Evolutionary conservation across 495 filamentous ascomycete species (phyloP).

Genomic region (Platismatia glauca): DNA sequence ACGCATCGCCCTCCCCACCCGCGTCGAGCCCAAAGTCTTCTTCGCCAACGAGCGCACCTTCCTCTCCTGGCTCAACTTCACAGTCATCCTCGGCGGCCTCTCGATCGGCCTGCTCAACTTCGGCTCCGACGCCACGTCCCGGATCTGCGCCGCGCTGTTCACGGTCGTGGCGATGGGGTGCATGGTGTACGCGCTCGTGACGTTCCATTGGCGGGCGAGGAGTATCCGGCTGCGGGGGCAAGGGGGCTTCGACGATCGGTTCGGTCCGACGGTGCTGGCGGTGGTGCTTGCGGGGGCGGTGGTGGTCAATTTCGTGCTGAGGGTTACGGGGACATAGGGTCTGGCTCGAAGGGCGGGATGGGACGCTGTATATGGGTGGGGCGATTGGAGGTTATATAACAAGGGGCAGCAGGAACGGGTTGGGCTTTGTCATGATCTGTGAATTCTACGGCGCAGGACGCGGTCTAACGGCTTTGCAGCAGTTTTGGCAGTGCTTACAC

Average conservation of each 20-base stretch:
- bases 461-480: not conserved
- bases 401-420: not conserved
- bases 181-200: conserved; percentile 90
- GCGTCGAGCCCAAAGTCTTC: conserved; percentile 99
- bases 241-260: conserved; percentile 91
- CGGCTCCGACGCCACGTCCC: conserved; percentile 73
- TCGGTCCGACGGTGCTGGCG: conserved; percentile 83
- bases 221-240: conserved; percentile 86
- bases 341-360: not conserved
- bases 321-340: conserved; percentile 39
- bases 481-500: not conserved
- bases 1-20: conserved; percentile 93
- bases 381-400: not conserved
- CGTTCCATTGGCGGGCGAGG: conserved; percentile 94
- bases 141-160: conserved; percentile 87
- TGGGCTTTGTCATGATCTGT: not conserved
- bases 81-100: conserved; percentile 90
- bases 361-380: not conserved
- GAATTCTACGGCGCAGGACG: not conserved
- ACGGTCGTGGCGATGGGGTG: conserved; percentile 89
- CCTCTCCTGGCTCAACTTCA: conserved; percentile 98
- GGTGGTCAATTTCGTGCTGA: conserved; percentile 85
- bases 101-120: conserved; percentile 97
- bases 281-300: conserved; percentile 77
- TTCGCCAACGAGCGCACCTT: conserved; percentile 99